Conservation (phyloP, 2,329 filamentous ascomycete species). For the Sordariomycetes sp. region DNA sequence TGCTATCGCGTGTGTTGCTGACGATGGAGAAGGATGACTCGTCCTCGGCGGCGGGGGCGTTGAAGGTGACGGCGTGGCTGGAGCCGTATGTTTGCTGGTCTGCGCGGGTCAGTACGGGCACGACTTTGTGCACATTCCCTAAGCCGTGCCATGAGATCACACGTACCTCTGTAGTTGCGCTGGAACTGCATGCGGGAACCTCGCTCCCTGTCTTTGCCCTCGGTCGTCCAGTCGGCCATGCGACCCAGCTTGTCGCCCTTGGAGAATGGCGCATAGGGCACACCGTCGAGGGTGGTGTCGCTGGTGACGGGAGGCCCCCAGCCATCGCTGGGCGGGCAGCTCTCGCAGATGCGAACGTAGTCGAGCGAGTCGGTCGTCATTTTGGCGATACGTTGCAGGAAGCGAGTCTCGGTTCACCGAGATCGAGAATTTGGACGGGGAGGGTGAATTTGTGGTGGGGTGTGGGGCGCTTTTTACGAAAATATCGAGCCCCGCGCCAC, state of each 20-base stretch:
- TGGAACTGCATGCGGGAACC: slow-evolving; percentile 84
- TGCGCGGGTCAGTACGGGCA: slow-evolving; percentile 23
- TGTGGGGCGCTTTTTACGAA: slow-evolving; percentile 14
- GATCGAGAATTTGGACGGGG: slow-evolving; percentile 10
- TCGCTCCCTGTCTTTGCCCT: slow-evolving; percentile 75
- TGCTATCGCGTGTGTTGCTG: slow-evolving; percentile 82
- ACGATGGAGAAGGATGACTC: slow-evolving; percentile 97
- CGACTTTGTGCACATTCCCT: background rate
- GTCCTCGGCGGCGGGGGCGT: slow-evolving; percentile 85
- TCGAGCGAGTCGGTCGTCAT: slow-evolving; percentile 46
- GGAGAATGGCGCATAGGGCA: slow-evolving; percentile 95
- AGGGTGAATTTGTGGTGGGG: slow-evolving; percentile 33
- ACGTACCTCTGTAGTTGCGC: slow-evolving; percentile 80
- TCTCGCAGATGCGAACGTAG: slow-evolving; percentile 56
- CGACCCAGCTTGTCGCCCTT: slow-evolving; percentile 98
- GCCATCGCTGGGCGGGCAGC: slow-evolving; percentile 64
- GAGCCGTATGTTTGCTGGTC: slow-evolving; percentile 97
- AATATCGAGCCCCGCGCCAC: slow-evolving; percentile 18
- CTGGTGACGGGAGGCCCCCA: slow-evolving; percentile 81
- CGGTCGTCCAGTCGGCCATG: slow-evolving; percentile 96
- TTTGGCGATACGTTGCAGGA: slow-evolving; percentile 2
- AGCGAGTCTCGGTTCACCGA: slow-evolving; percentile 2
- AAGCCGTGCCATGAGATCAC: background rate
- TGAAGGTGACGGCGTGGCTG: slow-evolving; percentile 78
- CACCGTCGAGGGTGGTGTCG: slow-evolving; percentile 86